These are phyloP conservation scores for Lignosus rhinocerotis DNA, from an alignment of 1,284 basidiomycete species.

Conservation along the genomic window DNA sequence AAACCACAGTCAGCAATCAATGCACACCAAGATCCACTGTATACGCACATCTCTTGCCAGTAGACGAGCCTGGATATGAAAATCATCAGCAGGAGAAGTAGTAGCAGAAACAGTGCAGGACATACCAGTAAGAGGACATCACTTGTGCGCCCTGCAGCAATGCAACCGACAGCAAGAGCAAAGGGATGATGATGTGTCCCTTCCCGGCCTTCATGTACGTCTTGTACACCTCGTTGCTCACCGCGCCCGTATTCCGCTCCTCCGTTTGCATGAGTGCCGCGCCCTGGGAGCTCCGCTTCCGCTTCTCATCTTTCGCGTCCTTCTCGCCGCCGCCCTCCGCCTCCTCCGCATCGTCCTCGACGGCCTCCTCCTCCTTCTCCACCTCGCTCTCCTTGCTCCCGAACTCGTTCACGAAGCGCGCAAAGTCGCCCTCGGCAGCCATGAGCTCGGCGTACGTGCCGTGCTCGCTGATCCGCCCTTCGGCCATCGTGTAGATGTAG, in stretches of 20 bases:
- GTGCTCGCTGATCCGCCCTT: conserved; percentile 75
- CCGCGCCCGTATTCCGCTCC: conserved; percentile 62
- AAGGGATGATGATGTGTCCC: conserved; percentile 53
- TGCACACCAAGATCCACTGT: neutral
- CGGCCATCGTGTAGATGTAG: conserved; percentile 69
- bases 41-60: conserved; percentile 59
- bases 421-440: conserved; percentile 65
- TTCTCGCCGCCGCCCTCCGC: neutral
- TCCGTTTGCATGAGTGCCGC: conserved; percentile 63
- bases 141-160: conserved; percentile 62
- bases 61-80: conserved; percentile 56
- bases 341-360: conserved; percentile 31
- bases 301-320: conserved; percentile 16
- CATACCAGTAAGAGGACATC: conserved; percentile 68
- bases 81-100: conserved; percentile 1
- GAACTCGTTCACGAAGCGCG: conserved; percentile 69
- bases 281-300: conserved; percentile 39
- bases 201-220: conserved; percentile 56
- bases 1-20: neutral
- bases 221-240: conserved; percentile 52
- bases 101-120: neutral
- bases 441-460: conserved; percentile 77
- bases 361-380: conserved; percentile 36
- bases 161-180: conserved; percentile 50
- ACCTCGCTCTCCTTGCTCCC: conserved; percentile 49